These are phyloP conservation scores for Jaltomata sinuosa DNA, from an alignment of 257 asterid genomes.

Conservation along the genomic window DNA sequence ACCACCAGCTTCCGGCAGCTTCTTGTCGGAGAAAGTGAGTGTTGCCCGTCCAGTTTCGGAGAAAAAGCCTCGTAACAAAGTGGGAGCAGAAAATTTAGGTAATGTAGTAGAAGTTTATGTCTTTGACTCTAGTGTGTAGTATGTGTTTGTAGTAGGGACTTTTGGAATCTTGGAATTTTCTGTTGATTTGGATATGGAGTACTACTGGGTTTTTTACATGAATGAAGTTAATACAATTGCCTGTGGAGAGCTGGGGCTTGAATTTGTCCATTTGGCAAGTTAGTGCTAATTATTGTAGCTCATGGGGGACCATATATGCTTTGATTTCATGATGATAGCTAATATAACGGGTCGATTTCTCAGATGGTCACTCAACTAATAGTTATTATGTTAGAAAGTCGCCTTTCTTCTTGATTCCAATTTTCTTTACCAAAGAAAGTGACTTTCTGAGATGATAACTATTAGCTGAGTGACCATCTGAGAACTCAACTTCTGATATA, in stretches of 20 bases:
- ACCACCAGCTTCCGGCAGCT: slow-evolving; percentile 36
- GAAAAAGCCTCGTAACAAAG: slow-evolving; percentile 54
- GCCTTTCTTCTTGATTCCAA: no score
- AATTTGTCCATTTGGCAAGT: neutral
- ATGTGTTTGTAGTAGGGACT: neutral
- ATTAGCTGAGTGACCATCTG: no score
- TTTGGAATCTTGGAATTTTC: neutral
- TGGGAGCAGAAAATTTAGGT: slow-evolving; percentile 68
- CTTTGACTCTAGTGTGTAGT: neutral
- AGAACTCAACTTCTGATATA: no score
- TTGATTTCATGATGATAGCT: neutral
- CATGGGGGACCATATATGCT: neutral
- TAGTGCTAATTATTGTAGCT: neutral
- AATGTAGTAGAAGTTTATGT: neutral
- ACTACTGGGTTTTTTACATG: neutral
- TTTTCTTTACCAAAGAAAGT: no score
- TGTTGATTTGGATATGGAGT: neutral
- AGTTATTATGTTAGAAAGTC: no score
- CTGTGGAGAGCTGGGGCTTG: neutral
- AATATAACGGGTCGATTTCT: no score
- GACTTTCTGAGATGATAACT: no score
- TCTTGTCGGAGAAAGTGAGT: slow-evolving; percentile 28
- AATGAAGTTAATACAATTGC: neutral
- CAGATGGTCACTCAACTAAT: no score
- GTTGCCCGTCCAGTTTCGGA: slow-evolving; percentile 34